These are phyloP conservation scores for Hura crepitans DNA, from an alignment of 441 rosid species.

Conservation along the genomic window DNA sequence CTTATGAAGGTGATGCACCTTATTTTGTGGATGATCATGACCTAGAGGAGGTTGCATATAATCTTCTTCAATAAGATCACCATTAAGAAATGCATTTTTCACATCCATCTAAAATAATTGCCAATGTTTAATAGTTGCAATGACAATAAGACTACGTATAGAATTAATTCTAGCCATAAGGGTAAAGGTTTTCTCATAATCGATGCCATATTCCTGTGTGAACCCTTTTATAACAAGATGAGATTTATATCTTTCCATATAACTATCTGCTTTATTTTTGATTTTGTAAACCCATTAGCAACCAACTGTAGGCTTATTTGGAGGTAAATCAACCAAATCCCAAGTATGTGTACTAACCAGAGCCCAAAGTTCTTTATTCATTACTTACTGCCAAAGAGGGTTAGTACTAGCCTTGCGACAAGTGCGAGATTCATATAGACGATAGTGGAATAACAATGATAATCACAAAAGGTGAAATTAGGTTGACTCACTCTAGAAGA, in stretches of 20 bases:
- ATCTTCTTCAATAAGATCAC: too few species aligned
- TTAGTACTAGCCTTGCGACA: too few species aligned
- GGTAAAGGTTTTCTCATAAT: background rate
- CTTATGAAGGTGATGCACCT: background rate
- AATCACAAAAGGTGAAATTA: too few species aligned
- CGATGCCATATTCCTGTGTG: background rate
- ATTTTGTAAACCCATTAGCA: background rate
- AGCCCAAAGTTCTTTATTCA: background rate
- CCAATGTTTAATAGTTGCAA: constrained; percentile 17
- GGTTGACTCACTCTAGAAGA: too few species aligned
- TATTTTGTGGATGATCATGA: background rate
- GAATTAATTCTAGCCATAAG: background rate
- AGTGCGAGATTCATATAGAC: too few species aligned
- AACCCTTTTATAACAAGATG: background rate
- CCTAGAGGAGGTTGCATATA: too few species aligned
- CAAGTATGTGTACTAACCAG: background rate
- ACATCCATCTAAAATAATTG: constrained; percentile 17
- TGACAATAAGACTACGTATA: background rate
- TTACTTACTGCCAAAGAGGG: background rate
- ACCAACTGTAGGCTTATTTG: background rate
- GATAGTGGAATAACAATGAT: too few species aligned
- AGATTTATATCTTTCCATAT: background rate
- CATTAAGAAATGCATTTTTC: too few species aligned
- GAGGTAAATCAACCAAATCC: background rate
- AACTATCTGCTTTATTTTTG: background rate